Base-by-base conservation (phyloP, 306 rosid species). In the Morella rubra region DNA sequence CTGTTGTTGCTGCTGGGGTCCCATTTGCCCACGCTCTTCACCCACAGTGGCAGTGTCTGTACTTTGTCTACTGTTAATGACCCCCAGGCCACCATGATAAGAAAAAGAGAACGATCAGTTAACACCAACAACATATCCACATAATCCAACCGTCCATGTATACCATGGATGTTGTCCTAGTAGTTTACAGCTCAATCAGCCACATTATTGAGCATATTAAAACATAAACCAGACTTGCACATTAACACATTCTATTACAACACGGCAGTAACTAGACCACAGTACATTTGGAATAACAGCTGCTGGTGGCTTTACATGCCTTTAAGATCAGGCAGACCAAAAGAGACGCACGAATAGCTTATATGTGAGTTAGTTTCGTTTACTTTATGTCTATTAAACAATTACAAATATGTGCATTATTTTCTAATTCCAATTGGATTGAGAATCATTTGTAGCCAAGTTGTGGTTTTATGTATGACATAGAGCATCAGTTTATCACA, bases 1-100 rank as follows among this genome's bases (percentile, higher is more conserved):
- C 74, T 80, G 92, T 40, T 86, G 98, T 20, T 82, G 86, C 20
- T 75, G 85, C 73, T 69, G 93, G n/a, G 85, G 89, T 73, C 86
- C 97, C 47, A 80, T 88, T 86, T 88, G 97, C 77, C 89, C 93
- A 61, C 80, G 91, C 80, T 87, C 92, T 83, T 90, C 97, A 13
- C 84, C 73, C n/a, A 50, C 81, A 51, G 79, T 72, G 72, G 87
- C 87, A 70, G 77, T 88, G 76, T 90, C 96, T 47, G 89, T 74
- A 81, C 81, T 88, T 67, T 85, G 81, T 87, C 96, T 83, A 73
- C 81, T 85, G 84, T 76, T 71, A 71, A 76, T 71, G 70, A 74
- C 52, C 77, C 5, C 69, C 74, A 83, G 72, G 45, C 70, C 81
- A 59, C 74, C 71, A 72, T 59, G 71, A 66, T 42, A 44, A 76